These are phyloP conservation scores for Euphrasia arctica DNA, from an alignment of 305 asterid genomes.

Conservation along the genomic window DNA sequence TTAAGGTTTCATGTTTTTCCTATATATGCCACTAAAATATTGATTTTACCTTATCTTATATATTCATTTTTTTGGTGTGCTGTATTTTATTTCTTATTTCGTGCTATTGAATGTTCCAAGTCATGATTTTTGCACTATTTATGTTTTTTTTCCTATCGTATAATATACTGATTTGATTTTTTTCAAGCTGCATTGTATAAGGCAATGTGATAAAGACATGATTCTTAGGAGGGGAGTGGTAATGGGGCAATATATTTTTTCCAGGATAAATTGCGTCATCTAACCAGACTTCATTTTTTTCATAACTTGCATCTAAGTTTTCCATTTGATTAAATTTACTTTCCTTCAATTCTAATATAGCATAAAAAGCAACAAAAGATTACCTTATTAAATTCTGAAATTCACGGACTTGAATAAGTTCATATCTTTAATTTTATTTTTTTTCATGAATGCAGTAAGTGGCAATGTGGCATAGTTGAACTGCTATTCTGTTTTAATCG, in stretches of 20 bases:
- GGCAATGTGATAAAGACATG: neutral
- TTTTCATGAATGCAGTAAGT: neutral
- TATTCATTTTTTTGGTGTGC: too few species aligned
- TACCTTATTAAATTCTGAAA: constrained; percentile 13
- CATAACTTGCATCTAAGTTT: neutral
- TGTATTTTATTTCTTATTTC: neutral
- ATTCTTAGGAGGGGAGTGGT: neutral
- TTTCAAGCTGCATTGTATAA: neutral
- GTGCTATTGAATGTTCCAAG: neutral
- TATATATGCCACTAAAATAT: neutral
- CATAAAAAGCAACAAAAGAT: constrained; percentile 8
- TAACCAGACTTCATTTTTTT: neutral
- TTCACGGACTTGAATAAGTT: constrained; percentile 8
- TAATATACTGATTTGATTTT: neutral
- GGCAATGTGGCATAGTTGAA: constrained; percentile 5
- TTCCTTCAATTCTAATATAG: constrained; percentile 13
- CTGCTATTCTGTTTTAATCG: constrained; percentile 4
- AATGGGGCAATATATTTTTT: neutral
- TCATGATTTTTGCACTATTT: neutral
- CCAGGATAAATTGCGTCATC: neutral
- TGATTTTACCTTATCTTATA: neutral
- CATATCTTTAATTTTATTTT: neutral
- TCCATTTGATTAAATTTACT: constrained; percentile 11
- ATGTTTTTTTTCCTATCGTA: neutral
- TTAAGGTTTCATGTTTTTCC: neutral